These are phyloP conservation scores for Claviceps monticola DNA, from an alignment of 2,329 filamentous ascomycete species.

Conservation along the genomic window DNA sequence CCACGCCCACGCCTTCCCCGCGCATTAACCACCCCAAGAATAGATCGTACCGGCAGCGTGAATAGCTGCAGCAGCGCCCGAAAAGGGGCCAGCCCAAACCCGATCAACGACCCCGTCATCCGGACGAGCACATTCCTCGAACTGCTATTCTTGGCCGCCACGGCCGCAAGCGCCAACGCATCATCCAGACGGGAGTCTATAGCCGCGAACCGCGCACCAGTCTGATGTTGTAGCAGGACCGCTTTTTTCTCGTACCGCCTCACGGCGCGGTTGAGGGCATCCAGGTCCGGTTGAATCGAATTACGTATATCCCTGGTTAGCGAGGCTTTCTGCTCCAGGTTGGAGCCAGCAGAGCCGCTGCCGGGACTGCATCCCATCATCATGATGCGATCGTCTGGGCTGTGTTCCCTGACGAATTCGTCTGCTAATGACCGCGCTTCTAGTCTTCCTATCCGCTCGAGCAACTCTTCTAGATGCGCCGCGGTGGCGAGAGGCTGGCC, in stretches of 20 bases:
- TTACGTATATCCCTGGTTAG: slow-evolving; percentile 46
- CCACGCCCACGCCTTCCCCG: slow-evolving; percentile 9
- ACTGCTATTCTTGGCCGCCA: slow-evolving; percentile 44
- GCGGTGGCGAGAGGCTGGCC: slow-evolving; percentile 13
- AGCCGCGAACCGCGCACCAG: slow-evolving; percentile 58
- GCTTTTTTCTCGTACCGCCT: slow-evolving; percentile 84
- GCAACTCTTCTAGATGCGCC: slow-evolving; percentile 40
- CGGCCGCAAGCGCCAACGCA: slow-evolving; percentile 66
- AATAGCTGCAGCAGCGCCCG: slow-evolving; percentile 24
- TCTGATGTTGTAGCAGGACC: slow-evolving; percentile 59
- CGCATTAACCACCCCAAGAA: slow-evolving; percentile 20
- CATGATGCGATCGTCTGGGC: slow-evolving; percentile 11
- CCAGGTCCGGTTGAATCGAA: slow-evolving; percentile 64
- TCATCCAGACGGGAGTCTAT: slow-evolving; percentile 63
- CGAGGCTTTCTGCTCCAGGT: slow-evolving; percentile 25
- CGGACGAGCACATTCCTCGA: slow-evolving; percentile 23
- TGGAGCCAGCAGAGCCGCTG: slow-evolving; percentile 15
- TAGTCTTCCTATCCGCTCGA: slow-evolving; percentile 53
- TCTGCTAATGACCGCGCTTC: slow-evolving; percentile 36
- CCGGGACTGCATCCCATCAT: slow-evolving; percentile 7
- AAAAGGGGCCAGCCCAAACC: slow-evolving; percentile 27
- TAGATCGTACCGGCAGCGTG: slow-evolving; percentile 28
- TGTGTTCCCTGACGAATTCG: slow-evolving; percentile 14
- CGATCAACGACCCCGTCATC: slow-evolving; percentile 22
- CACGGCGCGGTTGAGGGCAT: slow-evolving; percentile 77